phyloP scores from a whole-genome alignment of 441 rosid species.

The Pelargonium citronellum region DNA sequence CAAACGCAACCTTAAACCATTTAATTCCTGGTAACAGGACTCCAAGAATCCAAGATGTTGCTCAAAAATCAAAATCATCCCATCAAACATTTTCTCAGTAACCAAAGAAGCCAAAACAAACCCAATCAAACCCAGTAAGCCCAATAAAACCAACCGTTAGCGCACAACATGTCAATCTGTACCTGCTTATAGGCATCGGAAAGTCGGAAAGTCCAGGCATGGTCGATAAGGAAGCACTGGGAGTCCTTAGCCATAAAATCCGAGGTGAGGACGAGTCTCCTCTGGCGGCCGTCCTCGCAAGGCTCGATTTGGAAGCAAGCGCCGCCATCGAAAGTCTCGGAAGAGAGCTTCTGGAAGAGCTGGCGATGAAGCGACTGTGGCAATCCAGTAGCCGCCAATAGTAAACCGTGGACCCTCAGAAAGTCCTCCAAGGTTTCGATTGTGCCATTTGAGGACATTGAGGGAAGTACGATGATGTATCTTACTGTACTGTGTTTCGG shows the following conservation, averaged over 20 bases:
- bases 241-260: constrained; percentile 53
- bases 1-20: too few species aligned
- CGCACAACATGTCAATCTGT: too few species aligned
- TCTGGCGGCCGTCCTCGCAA: constrained; percentile 54
- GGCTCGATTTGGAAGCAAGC: constrained; percentile 63
- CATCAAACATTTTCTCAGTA: not conserved
- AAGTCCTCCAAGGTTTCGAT: constrained; percentile 66
- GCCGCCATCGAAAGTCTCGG: constrained; percentile 83
- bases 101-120: not conserved
- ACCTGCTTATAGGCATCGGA: constrained; percentile 78
- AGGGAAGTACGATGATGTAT: not conserved
- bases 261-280: constrained; percentile 62
- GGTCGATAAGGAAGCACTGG: constrained; percentile 76
- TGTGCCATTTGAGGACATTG: constrained; percentile 16
- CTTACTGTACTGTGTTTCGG: too few species aligned
- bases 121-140: not conserved
- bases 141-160: not conserved
- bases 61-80: not conserved
- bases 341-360: constrained; percentile 59
- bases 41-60: not conserved
- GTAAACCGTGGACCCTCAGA: constrained; percentile 64
- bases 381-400: constrained; percentile 73
- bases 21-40: not conserved
- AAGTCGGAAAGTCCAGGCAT: constrained; percentile 94
- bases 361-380: constrained; percentile 55